Evolutionary conservation across 225 moss, liverwort and hornwort species (phyloP).

Genomic region (Sphagnum contortum): DNA sequence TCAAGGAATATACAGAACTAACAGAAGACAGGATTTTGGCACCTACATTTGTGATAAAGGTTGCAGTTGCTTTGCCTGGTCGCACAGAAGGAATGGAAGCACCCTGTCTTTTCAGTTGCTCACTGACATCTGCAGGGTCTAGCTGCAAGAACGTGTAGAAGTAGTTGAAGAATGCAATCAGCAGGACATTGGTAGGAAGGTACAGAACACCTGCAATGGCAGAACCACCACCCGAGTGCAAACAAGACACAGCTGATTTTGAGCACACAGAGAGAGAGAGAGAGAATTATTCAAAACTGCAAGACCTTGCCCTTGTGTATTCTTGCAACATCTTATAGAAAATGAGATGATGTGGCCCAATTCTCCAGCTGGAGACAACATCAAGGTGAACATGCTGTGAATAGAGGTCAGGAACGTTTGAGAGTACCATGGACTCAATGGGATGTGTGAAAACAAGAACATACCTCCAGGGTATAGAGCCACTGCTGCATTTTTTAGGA

Average conservation of each 20-base stretch:
- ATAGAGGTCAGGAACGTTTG: too few species aligned
- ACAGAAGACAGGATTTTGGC: too few species aligned
- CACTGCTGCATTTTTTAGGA: slow-evolving; percentile 67
- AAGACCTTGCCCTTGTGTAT: too few species aligned
- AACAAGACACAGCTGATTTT: neutral
- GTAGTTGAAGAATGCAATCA: slow-evolving; percentile 98
- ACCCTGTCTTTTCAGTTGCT: slow-evolving; percentile 96
- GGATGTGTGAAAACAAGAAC: too few species aligned
- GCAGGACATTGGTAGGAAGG: slow-evolving; percentile 78
- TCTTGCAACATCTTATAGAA: too few species aligned
- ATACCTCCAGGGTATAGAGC: slow-evolving; percentile 84
- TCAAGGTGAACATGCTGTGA: too few species aligned
- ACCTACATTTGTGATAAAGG: slow-evolving; percentile 70
- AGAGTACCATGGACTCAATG: too few species aligned
- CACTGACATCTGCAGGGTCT: slow-evolving; percentile 93
- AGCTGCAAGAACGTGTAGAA: slow-evolving; percentile 96
- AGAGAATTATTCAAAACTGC: too few species aligned
- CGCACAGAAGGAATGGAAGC: slow-evolving; percentile 94
- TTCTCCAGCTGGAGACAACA: too few species aligned
- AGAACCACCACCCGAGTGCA: neutral
- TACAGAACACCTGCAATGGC: slow-evolving; percentile 66
- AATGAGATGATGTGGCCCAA: too few species aligned
- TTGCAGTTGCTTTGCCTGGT: slow-evolving; percentile 85
- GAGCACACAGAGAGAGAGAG: neutral
- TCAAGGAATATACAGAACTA: neutral